Evolutionary conservation across 768 basidiomycete genomes (phyloP), one percentile per base, ranked within the genome.

Genomic region (Pleurotus eryngii): DNA sequence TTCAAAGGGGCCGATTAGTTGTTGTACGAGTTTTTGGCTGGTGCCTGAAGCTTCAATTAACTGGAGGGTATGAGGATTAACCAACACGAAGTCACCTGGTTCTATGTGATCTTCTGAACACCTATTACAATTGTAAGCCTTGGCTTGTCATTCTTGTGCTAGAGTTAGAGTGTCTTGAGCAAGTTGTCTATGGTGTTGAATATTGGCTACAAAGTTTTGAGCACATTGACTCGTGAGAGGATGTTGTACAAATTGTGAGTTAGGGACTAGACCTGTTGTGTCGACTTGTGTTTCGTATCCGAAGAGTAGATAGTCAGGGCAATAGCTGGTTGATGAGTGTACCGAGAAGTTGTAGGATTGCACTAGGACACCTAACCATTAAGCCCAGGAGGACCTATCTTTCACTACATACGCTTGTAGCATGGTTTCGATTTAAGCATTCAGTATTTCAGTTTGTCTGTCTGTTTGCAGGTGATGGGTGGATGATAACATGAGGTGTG

Each of bases 391-490:
- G 24, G 62, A 40, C 15, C 67, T 59, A 20, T 65, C 51, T 17
- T 57, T 56, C 7, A 48, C 51, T 22, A 63, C 64, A 38, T 63
- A 70, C 5, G 60, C 61, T 2, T 59, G 49, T 12, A 70, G 38
- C 58, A 65, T 67, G 20, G 61, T 57, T 53, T 69, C 63, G 3
- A 69, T 55, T 5, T 42, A 46, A 6, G 63, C 60, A 47, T 72
- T 73, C 0, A 70, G 43, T 8, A 64, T 59, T 62, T 75, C 68
- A 0, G 67, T 70, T 38, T 74, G 72, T 1, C 74, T 70, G 57
- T 79, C 70, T 0, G 72, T 68, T 58, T 77, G 73, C 0, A 72
- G 75, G 56, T 77, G 76, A 49, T 74, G 68, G 0, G 70, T 59
- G 0, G 72, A 72, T 1, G 75, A 69, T 0, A 73, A 46, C 2